phyloP scores from a whole-genome alignment of 768 basidiomycete genomes.

The Glaciozyma antarctica region DNA sequence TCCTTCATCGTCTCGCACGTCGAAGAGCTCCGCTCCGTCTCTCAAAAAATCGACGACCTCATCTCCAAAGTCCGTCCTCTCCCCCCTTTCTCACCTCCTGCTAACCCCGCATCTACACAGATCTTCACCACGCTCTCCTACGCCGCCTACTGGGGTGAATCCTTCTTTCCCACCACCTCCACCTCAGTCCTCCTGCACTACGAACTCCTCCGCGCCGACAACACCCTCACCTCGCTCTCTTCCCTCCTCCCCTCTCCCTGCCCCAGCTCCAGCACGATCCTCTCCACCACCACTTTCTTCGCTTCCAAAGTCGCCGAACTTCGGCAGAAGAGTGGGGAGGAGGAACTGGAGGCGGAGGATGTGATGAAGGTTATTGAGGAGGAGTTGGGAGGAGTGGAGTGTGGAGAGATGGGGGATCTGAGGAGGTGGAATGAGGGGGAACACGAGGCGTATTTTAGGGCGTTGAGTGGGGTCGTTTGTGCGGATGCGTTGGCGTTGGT shows the following conservation, averaged over 20 bases:
- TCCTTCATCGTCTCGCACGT: slow-evolving; percentile 14
- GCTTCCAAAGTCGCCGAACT: background rate
- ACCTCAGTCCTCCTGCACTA: slow-evolving; percentile 1
- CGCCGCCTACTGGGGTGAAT: slow-evolving; percentile 30
- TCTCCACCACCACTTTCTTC: slow-evolving; percentile 11
- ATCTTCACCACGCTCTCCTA: slow-evolving; percentile 25
- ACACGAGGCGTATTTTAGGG: background rate
- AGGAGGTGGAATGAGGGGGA: background rate
- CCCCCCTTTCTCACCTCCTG: background rate
- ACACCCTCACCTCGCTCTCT: slow-evolving; percentile 7
- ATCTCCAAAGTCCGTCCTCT: slow-evolving; percentile 15
- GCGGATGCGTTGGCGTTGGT: slow-evolving; percentile 11
- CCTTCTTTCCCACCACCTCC: slow-evolving; percentile 9
- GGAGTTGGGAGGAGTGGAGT: slow-evolving; percentile 13
- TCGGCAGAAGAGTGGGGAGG: background rate
- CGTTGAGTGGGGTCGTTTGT: slow-evolving; percentile 6
- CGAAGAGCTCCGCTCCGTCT: background rate
- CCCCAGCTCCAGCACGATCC: background rate
- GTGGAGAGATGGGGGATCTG: slow-evolving; percentile 18
- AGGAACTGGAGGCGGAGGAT: slow-evolving; percentile 17
- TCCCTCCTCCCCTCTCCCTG: slow-evolving; percentile 17
- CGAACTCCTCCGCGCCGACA: slow-evolving; percentile 11
- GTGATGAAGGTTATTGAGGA: slow-evolving; percentile 13
- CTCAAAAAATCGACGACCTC: slow-evolving; percentile 14
- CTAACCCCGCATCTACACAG: background rate